Percentiles rank a stretch among this genome's conserved stretches.
Conservation (phyloP, 306 rosid species). For the Spatholobus suberectus region DNA sequence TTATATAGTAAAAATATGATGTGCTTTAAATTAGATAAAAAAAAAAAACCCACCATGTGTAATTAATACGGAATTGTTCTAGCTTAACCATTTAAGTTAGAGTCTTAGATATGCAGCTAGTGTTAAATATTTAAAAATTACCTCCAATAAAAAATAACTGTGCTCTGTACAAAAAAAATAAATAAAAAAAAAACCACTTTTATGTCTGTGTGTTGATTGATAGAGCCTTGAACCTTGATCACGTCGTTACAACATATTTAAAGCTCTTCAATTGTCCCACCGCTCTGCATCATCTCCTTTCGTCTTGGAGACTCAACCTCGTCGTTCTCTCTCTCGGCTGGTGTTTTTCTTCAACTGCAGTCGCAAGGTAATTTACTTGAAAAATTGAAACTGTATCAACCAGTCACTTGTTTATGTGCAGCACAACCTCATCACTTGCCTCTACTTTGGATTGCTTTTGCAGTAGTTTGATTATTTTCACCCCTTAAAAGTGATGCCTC, state of each 20-base stretch:
- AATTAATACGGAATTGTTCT: no score
- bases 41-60: no score
- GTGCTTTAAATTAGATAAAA: not conserved
- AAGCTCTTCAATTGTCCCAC: conserved; percentile 21
- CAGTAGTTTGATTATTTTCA: not conserved
- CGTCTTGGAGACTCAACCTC: conserved; percentile 32
- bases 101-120: no score
- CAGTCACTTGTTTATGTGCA: not conserved
- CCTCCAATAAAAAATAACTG: no score
- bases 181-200: not conserved
- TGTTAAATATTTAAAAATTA: no score
- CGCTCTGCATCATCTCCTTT: conserved; percentile 25
- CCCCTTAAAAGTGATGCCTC: not conserved
- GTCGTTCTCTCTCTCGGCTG: not conserved
- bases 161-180: no score
- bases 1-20: not conserved
- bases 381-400: conserved; percentile 19
- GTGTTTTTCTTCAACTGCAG: conserved; percentile 26
- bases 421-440: not conserved
- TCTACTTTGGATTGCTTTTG: conserved; percentile 26
- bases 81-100: no score
- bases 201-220: not conserved
- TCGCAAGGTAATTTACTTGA: conserved; percentile 32
- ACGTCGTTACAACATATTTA: not conserved
- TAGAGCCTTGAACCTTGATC: conserved; percentile 9